Evolutionary conservation across 768 basidiomycete genomes (phyloP), one percentile per base, ranked within the genome.

Genomic region (Trametes maxima): DNA sequence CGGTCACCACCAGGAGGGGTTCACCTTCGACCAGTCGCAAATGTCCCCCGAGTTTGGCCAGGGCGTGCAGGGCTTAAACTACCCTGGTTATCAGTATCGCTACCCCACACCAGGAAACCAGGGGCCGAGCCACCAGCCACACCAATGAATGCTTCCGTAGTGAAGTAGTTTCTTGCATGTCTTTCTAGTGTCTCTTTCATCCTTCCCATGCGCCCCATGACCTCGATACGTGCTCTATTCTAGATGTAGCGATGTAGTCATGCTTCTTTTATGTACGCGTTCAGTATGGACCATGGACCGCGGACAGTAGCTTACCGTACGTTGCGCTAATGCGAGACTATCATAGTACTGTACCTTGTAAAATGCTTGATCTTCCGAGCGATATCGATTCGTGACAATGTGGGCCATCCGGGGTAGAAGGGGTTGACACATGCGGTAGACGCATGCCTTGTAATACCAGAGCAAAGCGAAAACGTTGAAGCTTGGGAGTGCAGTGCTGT

Each of bases 11-110:
- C 67, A 64, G 56, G 64, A 62, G 19, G 44, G 59, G 12, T 69
- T 69, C 60, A 60, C 68, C 19, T 71, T 71, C 59, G 66, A 60
- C 46, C 55, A 64, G 44, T 21, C 42, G 13, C 60, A 69, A 6
- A 44, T 68, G 16, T 48, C 67, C 8, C 58, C 65, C 4, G 60
- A 67, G 17, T 68, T 67, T 50, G 60, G 63, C 48, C 60, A 70
- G 37, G 17, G 14, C 57, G 58, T 67, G 52, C 54, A 68, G n/a
- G 60, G 55, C 24, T 60, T 69, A 5, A 56, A 54, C 48, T 65
- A 63, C 33, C 58, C 65, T 21, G 37, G 48, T 14, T 54, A 51
- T 28, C 45, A 62, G 5, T 56, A 57, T 37, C 48, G 47, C 21
- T 51, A 62, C 25, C 44, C 54, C 7, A 53, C 54, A n/a, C 53